These are phyloP conservation scores for Geotrichum candidum DNA, from an alignment of 1,139 yeast species.

Conservation along the genomic window DNA sequence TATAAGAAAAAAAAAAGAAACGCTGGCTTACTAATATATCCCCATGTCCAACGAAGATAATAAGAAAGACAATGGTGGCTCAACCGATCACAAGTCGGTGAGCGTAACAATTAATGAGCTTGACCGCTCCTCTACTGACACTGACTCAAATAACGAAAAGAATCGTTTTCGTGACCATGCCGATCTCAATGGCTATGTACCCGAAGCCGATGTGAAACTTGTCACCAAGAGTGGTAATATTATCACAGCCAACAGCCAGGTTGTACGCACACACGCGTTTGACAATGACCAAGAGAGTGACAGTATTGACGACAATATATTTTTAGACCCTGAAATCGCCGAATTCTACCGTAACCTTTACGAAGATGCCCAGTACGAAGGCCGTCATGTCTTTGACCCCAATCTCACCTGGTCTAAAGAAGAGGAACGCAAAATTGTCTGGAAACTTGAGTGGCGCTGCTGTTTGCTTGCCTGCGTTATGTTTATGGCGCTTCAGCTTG, in stretches of 20 bases:
- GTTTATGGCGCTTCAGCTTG: constrained; percentile 48
- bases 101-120: neutral
- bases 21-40: no score
- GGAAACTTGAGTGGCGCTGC: constrained; percentile 43
- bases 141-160: neutral
- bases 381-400: constrained; percentile 43
- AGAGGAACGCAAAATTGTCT: constrained; percentile 40
- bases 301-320: constrained; percentile 2
- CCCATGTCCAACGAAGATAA: no score
- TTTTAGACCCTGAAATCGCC: constrained; percentile 31
- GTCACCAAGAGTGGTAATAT: constrained; percentile 22
- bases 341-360: constrained; percentile 39
- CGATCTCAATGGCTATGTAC: constrained; percentile 34
- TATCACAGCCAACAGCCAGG: constrained; percentile 22
- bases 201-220: constrained; percentile 11
- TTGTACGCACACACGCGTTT: constrained; percentile 26
- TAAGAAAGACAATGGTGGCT: no score
- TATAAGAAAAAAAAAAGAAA: no score
- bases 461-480: constrained; percentile 36
- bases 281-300: constrained; percentile 20
- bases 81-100: neutral
- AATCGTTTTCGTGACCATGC: neutral
- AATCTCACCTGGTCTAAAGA: constrained; percentile 41
- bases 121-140: neutral
- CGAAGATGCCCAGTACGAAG: constrained; percentile 42